Percentiles rank a stretch among this genome's conserved stretches.
Conservation (phyloP, 768 basidiomycete species). For the Russula ochroleuca region DNA sequence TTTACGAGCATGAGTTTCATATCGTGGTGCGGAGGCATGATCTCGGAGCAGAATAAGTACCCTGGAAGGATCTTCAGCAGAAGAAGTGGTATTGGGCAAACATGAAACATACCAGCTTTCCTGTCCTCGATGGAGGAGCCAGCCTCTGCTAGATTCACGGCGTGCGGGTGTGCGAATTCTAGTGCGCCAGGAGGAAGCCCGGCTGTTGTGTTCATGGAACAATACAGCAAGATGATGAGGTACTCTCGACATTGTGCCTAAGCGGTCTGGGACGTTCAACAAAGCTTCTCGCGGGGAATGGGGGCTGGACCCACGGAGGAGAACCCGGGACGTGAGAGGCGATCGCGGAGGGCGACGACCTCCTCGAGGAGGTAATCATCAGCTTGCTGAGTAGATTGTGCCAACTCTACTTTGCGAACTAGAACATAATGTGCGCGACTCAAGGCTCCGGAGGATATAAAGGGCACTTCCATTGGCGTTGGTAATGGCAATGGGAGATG, state of each 20-base stretch:
- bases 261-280: constrained; percentile 5
- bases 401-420: constrained; percentile 66
- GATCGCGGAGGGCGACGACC: constrained; percentile 51
- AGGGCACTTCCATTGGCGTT: constrained; percentile 65
- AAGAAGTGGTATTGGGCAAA: not conserved
- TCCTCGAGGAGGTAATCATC: constrained; percentile 60
- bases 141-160: constrained; percentile 70
- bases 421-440: constrained; percentile 72
- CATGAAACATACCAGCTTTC: constrained; percentile 50
- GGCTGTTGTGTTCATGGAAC: constrained; percentile 48
- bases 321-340: constrained; percentile 47
- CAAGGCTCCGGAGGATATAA: constrained; percentile 71
- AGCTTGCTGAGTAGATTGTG: constrained; percentile 50
- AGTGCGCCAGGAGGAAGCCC: constrained; percentile 44
- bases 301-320: constrained; percentile 48
- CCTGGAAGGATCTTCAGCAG: constrained; percentile 41
- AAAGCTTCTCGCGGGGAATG: not conserved
- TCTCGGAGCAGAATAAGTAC: constrained; percentile 70
- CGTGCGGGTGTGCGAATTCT: constrained; percentile 70
- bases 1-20: constrained; percentile 82
- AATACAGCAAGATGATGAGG: constrained; percentile 68
- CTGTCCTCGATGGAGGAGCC: constrained; percentile 58
- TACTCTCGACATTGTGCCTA: constrained; percentile 64
- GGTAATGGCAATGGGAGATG: not conserved
- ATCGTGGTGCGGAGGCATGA: constrained; percentile 67